These are phyloP conservation scores for Gracilariopsis chorda DNA, from an alignment of 23 red algal genomes.

Conservation along the genomic window DNA sequence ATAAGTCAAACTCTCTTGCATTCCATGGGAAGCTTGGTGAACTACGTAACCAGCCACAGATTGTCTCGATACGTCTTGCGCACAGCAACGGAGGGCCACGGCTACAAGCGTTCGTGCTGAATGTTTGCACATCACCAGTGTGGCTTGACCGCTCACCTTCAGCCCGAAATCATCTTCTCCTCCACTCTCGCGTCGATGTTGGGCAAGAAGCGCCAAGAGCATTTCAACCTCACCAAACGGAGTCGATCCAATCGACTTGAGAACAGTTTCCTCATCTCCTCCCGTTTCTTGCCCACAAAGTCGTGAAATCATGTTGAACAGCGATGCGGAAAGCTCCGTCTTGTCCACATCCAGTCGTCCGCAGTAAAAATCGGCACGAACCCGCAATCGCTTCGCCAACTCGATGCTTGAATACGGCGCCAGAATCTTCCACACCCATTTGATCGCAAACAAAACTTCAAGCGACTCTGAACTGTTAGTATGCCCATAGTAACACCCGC, in stretches of 20 bases:
- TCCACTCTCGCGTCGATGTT: constrained; percentile 23
- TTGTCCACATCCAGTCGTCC: neutral
- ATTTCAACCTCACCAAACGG: constrained; percentile 51
- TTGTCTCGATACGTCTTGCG: neutral
- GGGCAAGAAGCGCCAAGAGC: constrained; percentile 29
- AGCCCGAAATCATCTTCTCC: constrained; percentile 42
- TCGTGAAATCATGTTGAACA: constrained; percentile 47
- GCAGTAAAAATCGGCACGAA: constrained; percentile 29
- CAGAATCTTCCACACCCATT: constrained; percentile 48
- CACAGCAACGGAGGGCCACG: constrained; percentile 25
- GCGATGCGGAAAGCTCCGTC: neutral
- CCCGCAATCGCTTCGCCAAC: constrained; percentile 10
- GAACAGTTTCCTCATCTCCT: constrained; percentile 11
- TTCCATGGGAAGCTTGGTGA: neutral
- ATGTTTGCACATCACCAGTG: neutral
- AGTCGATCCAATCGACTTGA: constrained; percentile 5
- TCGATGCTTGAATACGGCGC: constrained; percentile 24
- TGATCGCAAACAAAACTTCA: constrained; percentile 35
- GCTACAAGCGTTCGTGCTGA: neutral
- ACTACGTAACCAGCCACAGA: constrained; percentile 15
- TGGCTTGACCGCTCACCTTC: neutral
- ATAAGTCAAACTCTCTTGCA: constrained; percentile 7
- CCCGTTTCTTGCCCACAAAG: neutral
- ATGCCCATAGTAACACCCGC: neutral
- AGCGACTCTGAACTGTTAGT: constrained; percentile 9